Evolutionary conservation across 495 filamentous ascomycete genomes (phyloP).

Genomic region (Hyaloscypha bicolor): DNA sequence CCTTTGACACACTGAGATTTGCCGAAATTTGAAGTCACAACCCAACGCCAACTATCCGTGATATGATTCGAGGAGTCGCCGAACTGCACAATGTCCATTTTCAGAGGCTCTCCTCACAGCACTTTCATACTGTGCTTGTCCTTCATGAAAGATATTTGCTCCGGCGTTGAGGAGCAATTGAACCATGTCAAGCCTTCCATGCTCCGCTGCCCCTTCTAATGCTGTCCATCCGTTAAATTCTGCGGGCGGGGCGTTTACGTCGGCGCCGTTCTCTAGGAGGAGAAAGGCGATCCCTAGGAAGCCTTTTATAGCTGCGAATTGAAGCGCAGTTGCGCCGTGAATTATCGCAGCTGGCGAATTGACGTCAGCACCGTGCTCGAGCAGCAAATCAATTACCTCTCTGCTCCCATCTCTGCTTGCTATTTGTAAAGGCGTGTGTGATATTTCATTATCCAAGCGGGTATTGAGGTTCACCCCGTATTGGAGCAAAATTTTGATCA

Average conservation of each 20-base stretch:
- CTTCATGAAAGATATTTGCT: conserved; percentile 1
- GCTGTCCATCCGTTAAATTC: conserved; percentile 39
- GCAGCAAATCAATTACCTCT: conserved; percentile 27
- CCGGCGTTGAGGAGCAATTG: conserved; percentile 24
- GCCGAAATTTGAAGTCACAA: not conserved
- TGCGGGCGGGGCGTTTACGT: conserved; percentile 37
- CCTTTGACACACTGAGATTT: not conserved
- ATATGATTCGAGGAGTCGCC: not conserved
- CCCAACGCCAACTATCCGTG: not conserved
- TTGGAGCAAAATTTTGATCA: not conserved
- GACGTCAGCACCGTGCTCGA: conserved; percentile 32
- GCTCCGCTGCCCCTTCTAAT: conserved; percentile 45
- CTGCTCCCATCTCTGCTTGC: not conserved
- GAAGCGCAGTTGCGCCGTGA: conserved; percentile 36
- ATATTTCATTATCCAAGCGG: not conserved
- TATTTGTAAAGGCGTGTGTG: not conserved
- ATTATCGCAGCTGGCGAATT: not conserved
- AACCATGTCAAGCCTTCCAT: conserved; percentile 46
- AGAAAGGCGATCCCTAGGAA: conserved; percentile 27
- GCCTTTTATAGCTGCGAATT: conserved; percentile 37
- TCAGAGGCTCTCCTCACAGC: not conserved
- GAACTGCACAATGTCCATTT: not conserved
- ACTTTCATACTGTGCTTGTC: not conserved
- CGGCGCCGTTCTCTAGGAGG: conserved; percentile 32
- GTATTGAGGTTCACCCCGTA: not conserved